Percentiles rank a stretch among this genome's conserved stretches.
Evolutionary conservation across 768 basidiomycete species (phyloP).

Genomic region (Trametes cubensis): DNA sequence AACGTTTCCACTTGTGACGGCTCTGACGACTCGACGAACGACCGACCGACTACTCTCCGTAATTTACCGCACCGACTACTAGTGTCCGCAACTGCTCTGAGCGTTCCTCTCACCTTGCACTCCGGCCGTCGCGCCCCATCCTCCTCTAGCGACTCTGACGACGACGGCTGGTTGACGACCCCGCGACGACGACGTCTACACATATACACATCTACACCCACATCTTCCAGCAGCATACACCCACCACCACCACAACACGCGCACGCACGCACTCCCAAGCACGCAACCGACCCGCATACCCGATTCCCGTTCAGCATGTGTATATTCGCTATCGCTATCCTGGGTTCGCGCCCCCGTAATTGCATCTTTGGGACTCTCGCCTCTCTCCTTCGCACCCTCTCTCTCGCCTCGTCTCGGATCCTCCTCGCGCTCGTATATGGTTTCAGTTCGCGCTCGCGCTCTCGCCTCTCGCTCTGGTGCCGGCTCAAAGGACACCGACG

Average conservation of each 20-base stretch:
- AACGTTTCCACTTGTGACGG: conserved; percentile 20
- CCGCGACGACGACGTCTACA: conserved; percentile 15
- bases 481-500: conserved; percentile 30
- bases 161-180: conserved; percentile 20
- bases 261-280: neutral
- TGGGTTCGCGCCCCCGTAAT: conserved; percentile 24
- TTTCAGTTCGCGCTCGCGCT: conserved; percentile 8
- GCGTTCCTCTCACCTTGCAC: neutral
- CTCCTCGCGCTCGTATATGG: conserved; percentile 4
- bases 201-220: conserved; percentile 12
- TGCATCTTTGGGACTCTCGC: conserved; percentile 10
- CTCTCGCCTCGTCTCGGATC: conserved; percentile 5
- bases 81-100: conserved; percentile 9
- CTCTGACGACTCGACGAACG: conserved; percentile 26
- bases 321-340: conserved; percentile 27
- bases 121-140: neutral
- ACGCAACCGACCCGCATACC: conserved; percentile 19
- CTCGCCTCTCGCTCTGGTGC: conserved; percentile 26
- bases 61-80: conserved; percentile 9
- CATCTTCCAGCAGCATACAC: conserved; percentile 14
- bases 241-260: too few relatives aligned
- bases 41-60: conserved; percentile 20
- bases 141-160: conserved; percentile 1
- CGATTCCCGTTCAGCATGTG: conserved; percentile 18
- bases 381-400: neutral